A percentile compares a stretch with the other conserved stretches of the same genome.
Conservation (phyloP, 2,329 filamentous ascomycete species). For the Penicillium sclerotigenum region DNA sequence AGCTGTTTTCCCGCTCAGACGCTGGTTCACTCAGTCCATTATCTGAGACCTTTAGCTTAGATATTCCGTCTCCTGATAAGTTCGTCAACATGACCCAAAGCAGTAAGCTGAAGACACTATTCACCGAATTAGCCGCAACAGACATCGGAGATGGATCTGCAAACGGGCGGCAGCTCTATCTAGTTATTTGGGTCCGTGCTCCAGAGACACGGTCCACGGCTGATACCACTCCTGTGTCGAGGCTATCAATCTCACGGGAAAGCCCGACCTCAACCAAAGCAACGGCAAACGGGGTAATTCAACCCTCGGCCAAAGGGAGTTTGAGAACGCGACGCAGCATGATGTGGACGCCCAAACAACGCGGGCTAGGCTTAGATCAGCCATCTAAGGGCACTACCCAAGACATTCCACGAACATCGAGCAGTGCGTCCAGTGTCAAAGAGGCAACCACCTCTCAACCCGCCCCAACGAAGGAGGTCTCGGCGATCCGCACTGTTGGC, state of each 20-base stretch:
- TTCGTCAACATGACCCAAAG: slow-evolving; percentile 63
- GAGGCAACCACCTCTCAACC: slow-evolving; percentile 24
- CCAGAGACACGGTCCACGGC: slow-evolving; percentile 46
- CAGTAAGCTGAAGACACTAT: slow-evolving; percentile 75
- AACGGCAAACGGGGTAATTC: slow-evolving; percentile 23
- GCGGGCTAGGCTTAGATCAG: slow-evolving; percentile 31
- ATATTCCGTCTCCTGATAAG: slow-evolving; percentile 70
- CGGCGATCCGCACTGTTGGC: slow-evolving; percentile 66
- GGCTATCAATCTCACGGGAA: slow-evolving; percentile 36
- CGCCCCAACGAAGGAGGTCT: slow-evolving; percentile 30
- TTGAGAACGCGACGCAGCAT: slow-evolving; percentile 44
- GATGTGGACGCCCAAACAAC: slow-evolving; percentile 43
- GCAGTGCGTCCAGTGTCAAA: slow-evolving; percentile 30
- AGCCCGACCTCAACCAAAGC: slow-evolving; percentile 29
- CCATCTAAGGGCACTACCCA: slow-evolving; percentile 26
- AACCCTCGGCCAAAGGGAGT: slow-evolving; percentile 36
- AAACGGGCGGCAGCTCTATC: slow-evolving; percentile 70
- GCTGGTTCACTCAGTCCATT: slow-evolving; percentile 63
- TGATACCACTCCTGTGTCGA: slow-evolving; percentile 23
- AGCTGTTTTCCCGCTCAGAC: slow-evolving; percentile 69
- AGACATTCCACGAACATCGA: slow-evolving; percentile 32
- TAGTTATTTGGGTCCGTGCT: slow-evolving; percentile 76
- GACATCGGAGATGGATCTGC: slow-evolving; percentile 65
- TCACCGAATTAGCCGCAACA: slow-evolving; percentile 76
- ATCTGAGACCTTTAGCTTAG: slow-evolving; percentile 78